Evolutionary conservation across 352 stramenopile genomes (phyloP).

Genomic region (Phytophthora chlamydospora): DNA sequence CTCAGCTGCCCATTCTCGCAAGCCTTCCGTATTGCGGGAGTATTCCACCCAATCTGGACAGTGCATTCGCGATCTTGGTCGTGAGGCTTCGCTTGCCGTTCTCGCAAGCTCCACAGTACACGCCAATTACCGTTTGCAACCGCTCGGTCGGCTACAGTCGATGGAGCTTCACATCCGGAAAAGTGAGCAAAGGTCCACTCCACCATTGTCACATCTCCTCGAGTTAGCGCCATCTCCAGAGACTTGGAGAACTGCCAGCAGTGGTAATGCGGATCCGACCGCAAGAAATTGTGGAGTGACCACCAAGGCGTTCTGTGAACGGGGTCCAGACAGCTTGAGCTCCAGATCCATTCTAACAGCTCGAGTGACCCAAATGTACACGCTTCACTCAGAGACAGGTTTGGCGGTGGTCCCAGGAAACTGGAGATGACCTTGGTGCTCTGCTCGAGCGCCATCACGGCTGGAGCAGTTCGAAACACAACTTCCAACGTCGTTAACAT

Average conservation of each 20-base stretch:
- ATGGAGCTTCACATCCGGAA: background rate
- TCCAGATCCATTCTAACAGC: slow-evolving; percentile 10
- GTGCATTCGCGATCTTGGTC: no score
- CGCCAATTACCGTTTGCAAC: background rate
- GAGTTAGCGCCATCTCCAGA: background rate
- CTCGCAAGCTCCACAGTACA: no score
- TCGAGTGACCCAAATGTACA: background rate
- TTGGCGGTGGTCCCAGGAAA: slow-evolving; percentile 1
- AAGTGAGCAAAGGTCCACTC: slow-evolving; percentile 6
- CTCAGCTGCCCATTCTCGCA: no score
- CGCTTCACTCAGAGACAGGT: slow-evolving; percentile 2
- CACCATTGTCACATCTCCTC: background rate
- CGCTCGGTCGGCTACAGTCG: background rate
- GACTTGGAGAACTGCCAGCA: slow-evolving; percentile 1
- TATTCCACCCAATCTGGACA: no score
- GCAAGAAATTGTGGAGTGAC: slow-evolving; percentile 5
- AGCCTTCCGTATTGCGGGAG: no score
- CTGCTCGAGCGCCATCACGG: no score
- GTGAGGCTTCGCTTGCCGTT: no score
- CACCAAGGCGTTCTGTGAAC: background rate
- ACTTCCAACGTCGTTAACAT: no score
- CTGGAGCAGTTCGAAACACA: no score
- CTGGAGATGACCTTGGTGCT: background rate
- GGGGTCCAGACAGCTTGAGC: background rate
- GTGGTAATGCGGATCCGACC: slow-evolving; percentile 5